phyloP scores from a whole-genome alignment of 1,284 basidiomycete species.

The Entoloma clypeatum region DNA sequence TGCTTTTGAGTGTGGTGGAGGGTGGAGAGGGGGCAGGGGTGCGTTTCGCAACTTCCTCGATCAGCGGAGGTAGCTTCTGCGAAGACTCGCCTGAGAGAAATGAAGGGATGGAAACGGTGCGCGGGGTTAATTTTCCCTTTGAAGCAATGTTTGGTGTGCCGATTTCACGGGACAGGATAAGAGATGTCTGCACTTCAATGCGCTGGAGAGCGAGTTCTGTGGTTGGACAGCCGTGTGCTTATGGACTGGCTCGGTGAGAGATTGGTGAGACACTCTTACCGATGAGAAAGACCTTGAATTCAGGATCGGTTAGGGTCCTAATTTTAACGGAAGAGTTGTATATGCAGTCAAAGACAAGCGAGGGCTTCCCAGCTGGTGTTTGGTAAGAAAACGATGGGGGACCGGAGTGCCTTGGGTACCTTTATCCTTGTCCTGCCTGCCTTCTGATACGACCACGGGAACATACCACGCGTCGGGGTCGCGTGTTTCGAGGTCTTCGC shows the following conservation, averaged over 20 bases:
- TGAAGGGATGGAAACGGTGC: slow-evolving; percentile 50
- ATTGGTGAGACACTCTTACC: slow-evolving; percentile 37
- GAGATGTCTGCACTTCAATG: slow-evolving; percentile 54
- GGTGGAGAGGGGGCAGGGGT: neutral
- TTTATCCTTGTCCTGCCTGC: slow-evolving; percentile 63
- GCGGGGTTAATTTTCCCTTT: slow-evolving; percentile 60
- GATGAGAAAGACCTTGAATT: slow-evolving; percentile 65
- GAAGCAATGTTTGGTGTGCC: slow-evolving; percentile 66
- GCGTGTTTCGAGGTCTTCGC: slow-evolving; percentile 38
- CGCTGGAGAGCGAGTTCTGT: slow-evolving; percentile 65
- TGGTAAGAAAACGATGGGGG: neutral
- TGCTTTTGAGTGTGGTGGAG: slow-evolving; percentile 18
- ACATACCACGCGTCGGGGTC: slow-evolving; percentile 51
- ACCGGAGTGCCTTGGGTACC: no score
- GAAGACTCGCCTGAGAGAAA: slow-evolving; percentile 32
- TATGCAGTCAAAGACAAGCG: slow-evolving; percentile 68
- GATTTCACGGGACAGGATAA: slow-evolving; percentile 60
- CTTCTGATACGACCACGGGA: slow-evolving; percentile 69
- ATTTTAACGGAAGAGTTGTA: slow-evolving; percentile 56
- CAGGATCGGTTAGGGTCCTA: slow-evolving; percentile 51
- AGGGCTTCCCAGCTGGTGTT: slow-evolving; percentile 56
- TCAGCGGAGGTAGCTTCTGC: slow-evolving; percentile 1
- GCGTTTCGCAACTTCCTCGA: no score
- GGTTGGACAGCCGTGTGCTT: neutral
- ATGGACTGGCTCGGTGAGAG: neutral